Evolutionary conservation across 148 eudicot species (phyloP), one percentile per base, ranked within the genome.

Genomic region (Drosera capensis): DNA sequence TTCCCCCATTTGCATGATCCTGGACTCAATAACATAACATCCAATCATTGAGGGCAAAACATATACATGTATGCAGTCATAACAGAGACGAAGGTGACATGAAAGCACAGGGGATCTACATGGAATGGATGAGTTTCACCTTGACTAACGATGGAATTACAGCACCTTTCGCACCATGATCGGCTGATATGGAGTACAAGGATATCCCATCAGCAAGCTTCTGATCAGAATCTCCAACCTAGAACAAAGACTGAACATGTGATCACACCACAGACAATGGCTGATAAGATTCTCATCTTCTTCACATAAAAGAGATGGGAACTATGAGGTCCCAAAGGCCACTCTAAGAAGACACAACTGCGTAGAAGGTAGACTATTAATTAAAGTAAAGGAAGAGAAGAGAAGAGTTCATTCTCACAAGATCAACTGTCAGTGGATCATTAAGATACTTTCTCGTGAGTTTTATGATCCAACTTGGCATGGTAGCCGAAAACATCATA

Each of bases 1-100:
- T 90, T 16, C 97, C 97, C 37, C 95, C 97, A 51, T 75, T 80
- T 54, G 74, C 97, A 71, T 84, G 81, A 62, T 90, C 93, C 97
- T 90, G 64, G 25, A 6, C 54, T 44, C 48, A 60, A 35, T 23
- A 28, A n/a, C n/a, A n/a, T n/a, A n/a, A n/a, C n/a, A n/a, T n/a
- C n/a, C n/a, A n/a, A n/a, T n/a, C n/a, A n/a, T n/a, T n/a, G n/a
- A n/a, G n/a, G n/a, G n/a, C n/a, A n/a, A n/a, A n/a, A n/a, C n/a
- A n/a, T n/a, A n/a, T n/a, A n/a, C n/a, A n/a, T n/a, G n/a, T n/a
- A n/a, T n/a, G n/a, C n/a, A n/a, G n/a, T n/a, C n/a, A n/a, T n/a
- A n/a, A n/a, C n/a, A n/a, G n/a, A n/a, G n/a, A n/a, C n/a, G n/a
- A n/a, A n/a, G n/a, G n/a, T n/a, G n/a, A n/a, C n/a, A n/a, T n/a